A percentile compares a stretch with the other conserved stretches of the same genome.
Conservation (phyloP, 345 rosid species). For the Geranium brycei region DNA sequence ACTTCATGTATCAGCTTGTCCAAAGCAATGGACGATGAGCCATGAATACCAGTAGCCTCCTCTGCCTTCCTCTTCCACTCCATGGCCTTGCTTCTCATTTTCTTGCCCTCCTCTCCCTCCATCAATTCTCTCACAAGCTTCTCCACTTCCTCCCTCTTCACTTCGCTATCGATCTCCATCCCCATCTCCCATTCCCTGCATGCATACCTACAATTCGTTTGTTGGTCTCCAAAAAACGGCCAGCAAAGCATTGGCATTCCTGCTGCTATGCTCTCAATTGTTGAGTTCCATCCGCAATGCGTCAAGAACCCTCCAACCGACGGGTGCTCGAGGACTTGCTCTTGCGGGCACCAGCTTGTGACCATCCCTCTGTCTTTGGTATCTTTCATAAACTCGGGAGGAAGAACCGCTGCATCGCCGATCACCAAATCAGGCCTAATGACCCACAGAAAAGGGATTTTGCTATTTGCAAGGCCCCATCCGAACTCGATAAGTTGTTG, state of each 20-base stretch:
- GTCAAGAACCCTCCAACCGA: slow-evolving; percentile 11
- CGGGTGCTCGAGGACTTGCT: slow-evolving; percentile 8
- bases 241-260: slow-evolving; percentile 13
- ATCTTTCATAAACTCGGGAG: neutral
- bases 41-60: neutral
- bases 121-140: slow-evolving; percentile 6
- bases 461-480: slow-evolving; percentile 14
- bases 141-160: slow-evolving; percentile 13
- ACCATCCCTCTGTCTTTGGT: slow-evolving; percentile 3
- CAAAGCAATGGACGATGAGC: too few species aligned
- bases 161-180: slow-evolving; percentile 13
- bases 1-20: too few species aligned
- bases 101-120: slow-evolving; percentile 8
- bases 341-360: slow-evolving; percentile 12
- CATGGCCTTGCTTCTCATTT: slow-evolving; percentile 6
- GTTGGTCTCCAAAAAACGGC: slow-evolving; percentile 17
- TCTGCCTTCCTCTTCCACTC: slow-evolving; percentile 8
- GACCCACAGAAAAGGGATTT: slow-evolving; percentile 10
- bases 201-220: slow-evolving; percentile 17
- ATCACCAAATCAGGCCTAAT: slow-evolving; percentile 15
- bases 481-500: slow-evolving; percentile 12
- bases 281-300: neutral
- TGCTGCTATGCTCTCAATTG: slow-evolving; percentile 4
- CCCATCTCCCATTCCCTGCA: slow-evolving; percentile 19
- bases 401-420: slow-evolving; percentile 3